These are phyloP conservation scores for Beauveria sp. DNA, from an alignment of 2,329 filamentous ascomycete genomes.

Conservation along the genomic window DNA sequence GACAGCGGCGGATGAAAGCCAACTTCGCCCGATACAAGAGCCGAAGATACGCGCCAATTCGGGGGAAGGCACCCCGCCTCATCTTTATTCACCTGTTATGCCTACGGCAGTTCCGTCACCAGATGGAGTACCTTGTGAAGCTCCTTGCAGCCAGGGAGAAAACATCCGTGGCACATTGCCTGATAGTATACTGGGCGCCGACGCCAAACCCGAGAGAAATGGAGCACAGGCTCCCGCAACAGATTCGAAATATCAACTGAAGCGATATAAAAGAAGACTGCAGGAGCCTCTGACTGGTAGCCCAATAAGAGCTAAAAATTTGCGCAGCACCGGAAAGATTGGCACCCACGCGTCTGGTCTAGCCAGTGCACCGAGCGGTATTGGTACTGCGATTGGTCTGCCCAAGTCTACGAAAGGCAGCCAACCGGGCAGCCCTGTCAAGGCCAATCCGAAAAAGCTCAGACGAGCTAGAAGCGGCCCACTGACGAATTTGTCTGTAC, in stretches of 20 bases:
- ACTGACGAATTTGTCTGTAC: not conserved
- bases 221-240: slow-evolving; percentile 2
- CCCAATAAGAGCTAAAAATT: not conserved
- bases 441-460: not conserved
- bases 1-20: not conserved
- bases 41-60: not conserved
- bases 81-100: not conserved
- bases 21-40: not conserved
- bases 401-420: not conserved
- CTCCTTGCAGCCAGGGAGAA: not conserved
- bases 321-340: not conserved
- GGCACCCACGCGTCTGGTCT: not conserved
- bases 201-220: not conserved
- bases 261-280: slow-evolving; percentile 2
- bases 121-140: not conserved
- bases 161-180: not conserved
- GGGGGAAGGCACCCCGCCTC: not conserved
- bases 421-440: not conserved
- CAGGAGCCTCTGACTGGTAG: not conserved
- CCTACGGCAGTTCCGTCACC: not conserved
- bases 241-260: slow-evolving; percentile 9
- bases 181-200: not conserved
- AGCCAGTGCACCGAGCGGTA: not conserved
- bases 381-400: slow-evolving; percentile 10
- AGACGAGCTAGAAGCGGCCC: slow-evolving; percentile 4